Base-by-base conservation (phyloP, 495 filamentous ascomycete genomes). In the Chaetomium tenue region DNA sequence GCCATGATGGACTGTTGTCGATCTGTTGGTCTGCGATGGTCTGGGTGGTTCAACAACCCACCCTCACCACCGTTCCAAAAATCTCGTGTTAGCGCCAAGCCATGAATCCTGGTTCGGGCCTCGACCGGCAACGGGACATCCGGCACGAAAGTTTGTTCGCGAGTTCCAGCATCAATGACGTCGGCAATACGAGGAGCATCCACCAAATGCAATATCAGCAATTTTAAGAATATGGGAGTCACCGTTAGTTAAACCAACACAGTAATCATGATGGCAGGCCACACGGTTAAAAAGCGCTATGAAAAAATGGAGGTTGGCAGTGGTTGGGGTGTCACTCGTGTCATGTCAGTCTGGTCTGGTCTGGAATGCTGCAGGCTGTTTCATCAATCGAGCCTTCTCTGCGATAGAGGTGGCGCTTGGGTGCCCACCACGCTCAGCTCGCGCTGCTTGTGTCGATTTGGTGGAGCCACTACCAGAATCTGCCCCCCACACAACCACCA, bases 171-270 rank as follows among this genome's bases (percentile, higher is more conserved):
- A 42, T 42, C 60, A 18, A 55, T 55, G 60, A 63, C 60, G 60
- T 56, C 60, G 60, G 12, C 37, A 63, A 63, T 63, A 63, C 60
- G 60, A 63, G 51, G 25, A 39, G 47, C 59, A 61, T 61, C 59
- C 51, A 56, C 23, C 13, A 26, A 42, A 28, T 33, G 50, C 60
- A 54, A 62, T 52, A 53, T 13, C 30, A 40, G 28, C n/a, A 51
- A 51, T 51, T 16, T 60, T 60, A 51, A 39, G 22, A 26, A 26
- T 23, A 50, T 22, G 46, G n/a, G n/a, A n/a, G 46, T 11, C 11
- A 37, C 8, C 5, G 33, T n/a, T n/a, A 37, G 20, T 33, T 22
- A 20, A 53, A 3, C 23, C 26, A 28, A 33, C 40, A 44, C 40
- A 44, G 16, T 8, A 0, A 18, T n/a, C 28, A 6, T 25, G 23